Evolutionary conservation across 2,329 filamentous ascomycete species (phyloP), one percentile per base, ranked within the genome.

Genomic region (Clonostachys solani): DNA sequence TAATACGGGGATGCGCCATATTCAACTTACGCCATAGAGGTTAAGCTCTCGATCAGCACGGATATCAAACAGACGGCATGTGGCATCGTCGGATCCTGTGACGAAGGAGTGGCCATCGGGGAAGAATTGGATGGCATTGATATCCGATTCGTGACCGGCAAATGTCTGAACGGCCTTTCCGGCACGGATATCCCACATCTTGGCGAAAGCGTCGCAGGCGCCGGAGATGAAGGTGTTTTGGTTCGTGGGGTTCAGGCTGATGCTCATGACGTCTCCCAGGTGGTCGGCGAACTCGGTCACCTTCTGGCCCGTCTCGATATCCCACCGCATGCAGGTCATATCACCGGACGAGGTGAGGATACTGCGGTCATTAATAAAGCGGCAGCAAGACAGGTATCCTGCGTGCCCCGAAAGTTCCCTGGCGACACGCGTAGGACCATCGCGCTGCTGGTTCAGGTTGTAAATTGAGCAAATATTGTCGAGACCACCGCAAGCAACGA

Each of bases 391-490:
- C 41, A 99, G 83, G 63, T 99, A 99, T 44, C 94, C 94, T 41
- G 92, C 95, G 68, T 99, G 94, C 40, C 94, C 94, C 33, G 94
- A 97, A 43, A 99, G 79, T 72, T 99, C 94, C 56, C 92, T 86
- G 54, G 92, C 92, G 52, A 97, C 94, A 53, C 94, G 88, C 42
- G 94, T 97, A 10, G 94, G 94, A n/a, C 92, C 94, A 69, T 99
- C 94, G 60, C 92, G 83, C 65, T 84, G 83, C 54, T 94, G 91
- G 54, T 95, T 96, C 52, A 99, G 83, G 71, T 97, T 99, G 79
- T 99, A 99, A 67, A 99, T 96, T 60, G 92, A 97, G 80, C 94
- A 97, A 65, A 99, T 97, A 73, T 99, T 99, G 74, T 99, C 94
- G 54, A 97, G 82, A 77, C 94, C 94, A 80, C 94, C 94, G 66